Evolutionary conservation across 2,329 filamentous ascomycete genomes (phyloP), one percentile per base, ranked within the genome.

Genomic region (Diaporthe sp.): DNA sequence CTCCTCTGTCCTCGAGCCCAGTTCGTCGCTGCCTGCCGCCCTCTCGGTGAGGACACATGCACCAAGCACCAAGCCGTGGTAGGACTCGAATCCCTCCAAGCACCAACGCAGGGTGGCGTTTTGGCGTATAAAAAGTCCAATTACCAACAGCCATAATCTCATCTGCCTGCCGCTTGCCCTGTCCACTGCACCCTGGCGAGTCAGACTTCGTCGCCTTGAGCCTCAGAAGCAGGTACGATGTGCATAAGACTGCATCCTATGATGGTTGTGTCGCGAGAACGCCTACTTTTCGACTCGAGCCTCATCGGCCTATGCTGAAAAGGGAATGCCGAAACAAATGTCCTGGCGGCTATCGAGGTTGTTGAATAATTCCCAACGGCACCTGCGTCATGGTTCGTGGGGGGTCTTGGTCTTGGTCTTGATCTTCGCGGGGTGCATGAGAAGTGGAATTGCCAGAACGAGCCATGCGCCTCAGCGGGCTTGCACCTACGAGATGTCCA

Each of bases 351-450:
- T 63, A 65, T 63, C 58, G 70, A 32, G 44, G 32, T 15, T 53
- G 32, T 32, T 37, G 35, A 51, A 53, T 32, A 71, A 53, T 58
- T 25, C 44, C 7, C 13, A 63, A 51, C 15, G 8, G 32, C 19
- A 10, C 47, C 53, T 39, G 70, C 70, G 70, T 71, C 70, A 71
- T 65, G 2, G 69, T 71, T 51, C 69, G 55, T 71, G 70, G 70
- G 70, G 70, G 19, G 30, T 37, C 61, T 35, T 65, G 12, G 19
- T 27, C 63, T 53, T 51, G 22, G 30, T 37, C 13, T 4, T 68
- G 56, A 63, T 71, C 56, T 71, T 55, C 56, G 44, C 30, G 70
- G 56, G 70, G 56, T 71, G 56, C 70, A 71, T 71, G 35, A 71
- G 44, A 55, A 63, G 56, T 71, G 44, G 47, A 55, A 35, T 50